A percentile compares a stretch with the other conserved stretches of the same genome.
Evolutionary conservation across 2,329 filamentous ascomycete species (phyloP).

Genomic region (Emergomyces orientalis): DNA sequence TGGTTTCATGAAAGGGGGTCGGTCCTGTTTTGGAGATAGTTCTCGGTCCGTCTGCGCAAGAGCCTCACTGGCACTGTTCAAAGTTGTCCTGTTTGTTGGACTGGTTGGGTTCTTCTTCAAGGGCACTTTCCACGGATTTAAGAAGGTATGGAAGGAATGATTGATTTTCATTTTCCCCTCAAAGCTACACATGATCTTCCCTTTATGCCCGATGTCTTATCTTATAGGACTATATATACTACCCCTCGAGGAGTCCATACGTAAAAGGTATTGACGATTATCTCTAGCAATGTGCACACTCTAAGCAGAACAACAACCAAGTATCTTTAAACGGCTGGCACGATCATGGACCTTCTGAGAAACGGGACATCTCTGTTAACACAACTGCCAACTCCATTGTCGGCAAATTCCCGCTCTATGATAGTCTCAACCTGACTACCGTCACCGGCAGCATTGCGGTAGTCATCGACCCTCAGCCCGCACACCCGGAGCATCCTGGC

Average conservation of each 20-base stretch:
- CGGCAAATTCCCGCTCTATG: slow-evolving; percentile 26
- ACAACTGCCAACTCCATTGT: slow-evolving; percentile 18
- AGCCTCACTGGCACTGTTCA: slow-evolving; percentile 1
- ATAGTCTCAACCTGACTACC: slow-evolving; percentile 25
- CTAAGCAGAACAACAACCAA: slow-evolving; percentile 6
- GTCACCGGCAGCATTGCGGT: slow-evolving; percentile 24
- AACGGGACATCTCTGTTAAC: slow-evolving; percentile 18
- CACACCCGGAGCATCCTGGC: slow-evolving; percentile 19
- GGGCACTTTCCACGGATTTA: not conserved
- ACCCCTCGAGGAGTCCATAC: not conserved
- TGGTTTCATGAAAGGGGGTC: not conserved
- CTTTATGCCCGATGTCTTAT: not conserved
- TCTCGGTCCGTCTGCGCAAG: slow-evolving; percentile 1
- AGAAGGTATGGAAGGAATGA: not conserved
- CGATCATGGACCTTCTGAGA: not conserved
- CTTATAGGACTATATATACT: not conserved
- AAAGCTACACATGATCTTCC: not conserved
- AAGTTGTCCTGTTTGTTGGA: slow-evolving; percentile 4
- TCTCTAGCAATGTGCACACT: slow-evolving; percentile 1
- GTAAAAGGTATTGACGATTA: not conserved
- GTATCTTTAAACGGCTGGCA: not conserved
- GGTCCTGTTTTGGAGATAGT: not conserved
- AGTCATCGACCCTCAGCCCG: slow-evolving; percentile 25
- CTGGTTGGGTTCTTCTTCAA: slow-evolving; percentile 4
- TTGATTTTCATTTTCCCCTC: not conserved